A percentile compares a stretch with the other conserved stretches of the same genome.
Conservation (phyloP, 805 yeast species). For the Hanseniaspora meyeri region DNA sequence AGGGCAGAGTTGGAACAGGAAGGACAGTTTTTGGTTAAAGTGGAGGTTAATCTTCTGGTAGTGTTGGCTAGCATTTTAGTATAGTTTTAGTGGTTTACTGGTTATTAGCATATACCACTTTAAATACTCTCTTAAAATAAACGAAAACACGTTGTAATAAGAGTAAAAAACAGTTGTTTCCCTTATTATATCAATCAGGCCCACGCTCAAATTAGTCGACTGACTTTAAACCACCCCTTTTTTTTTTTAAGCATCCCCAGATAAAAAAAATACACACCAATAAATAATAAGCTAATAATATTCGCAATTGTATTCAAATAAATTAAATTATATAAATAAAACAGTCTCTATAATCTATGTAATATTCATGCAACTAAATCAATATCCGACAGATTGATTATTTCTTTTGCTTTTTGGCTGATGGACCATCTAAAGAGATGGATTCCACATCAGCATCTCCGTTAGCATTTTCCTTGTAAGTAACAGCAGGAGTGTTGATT, state of each 20-base stretch:
- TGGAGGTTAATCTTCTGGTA: slow-evolving; percentile 23
- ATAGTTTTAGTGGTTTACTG: background rate
- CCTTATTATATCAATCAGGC: too few species aligned
- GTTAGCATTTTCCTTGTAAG: slow-evolving; percentile 20
- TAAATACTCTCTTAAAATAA: too few species aligned
- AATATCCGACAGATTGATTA: background rate
- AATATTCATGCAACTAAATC: background rate
- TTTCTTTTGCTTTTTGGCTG: slow-evolving; percentile 25
- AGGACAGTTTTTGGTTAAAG: slow-evolving; percentile 31
- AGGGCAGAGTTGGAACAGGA: slow-evolving; percentile 41
- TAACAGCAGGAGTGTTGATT: slow-evolving; percentile 41
- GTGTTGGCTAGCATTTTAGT: slow-evolving; percentile 13
- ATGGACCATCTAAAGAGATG: slow-evolving; percentile 21
- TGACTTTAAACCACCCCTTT: background rate
- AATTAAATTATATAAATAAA: slow-evolving; percentile 20
- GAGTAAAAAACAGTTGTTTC: too few species aligned
- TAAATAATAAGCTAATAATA: background rate
- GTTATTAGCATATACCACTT: too few species aligned
- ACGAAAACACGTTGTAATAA: too few species aligned
- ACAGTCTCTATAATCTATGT: slow-evolving; percentile 11
- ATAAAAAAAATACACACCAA: too few species aligned
- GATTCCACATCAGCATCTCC: slow-evolving; percentile 20
- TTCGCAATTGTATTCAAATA: background rate
- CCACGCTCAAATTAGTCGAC: too few species aligned
- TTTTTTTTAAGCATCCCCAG: background rate